These are phyloP conservation scores for Myriosclerotinia duriaeana DNA, from an alignment of 2,329 filamentous ascomycete species.

Conservation along the genomic window DNA sequence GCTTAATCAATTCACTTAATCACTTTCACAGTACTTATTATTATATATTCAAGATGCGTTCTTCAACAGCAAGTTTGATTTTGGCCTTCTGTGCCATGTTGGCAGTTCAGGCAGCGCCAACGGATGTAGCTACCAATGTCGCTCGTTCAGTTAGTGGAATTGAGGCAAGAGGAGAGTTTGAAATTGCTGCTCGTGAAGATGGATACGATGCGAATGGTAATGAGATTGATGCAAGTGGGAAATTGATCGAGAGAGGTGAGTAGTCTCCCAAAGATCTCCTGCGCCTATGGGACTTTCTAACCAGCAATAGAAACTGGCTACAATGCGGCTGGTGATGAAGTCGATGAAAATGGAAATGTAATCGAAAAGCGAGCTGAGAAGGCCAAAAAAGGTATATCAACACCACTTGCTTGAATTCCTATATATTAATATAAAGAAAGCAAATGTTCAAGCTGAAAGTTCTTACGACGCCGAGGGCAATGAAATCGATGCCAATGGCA, in stretches of 20 bases:
- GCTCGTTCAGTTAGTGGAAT: slow-evolving; percentile 20
- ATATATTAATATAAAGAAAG: too few relatives aligned
- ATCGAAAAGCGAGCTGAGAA: too few relatives aligned
- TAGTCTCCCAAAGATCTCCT: not conserved
- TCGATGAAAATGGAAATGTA: too few relatives aligned
- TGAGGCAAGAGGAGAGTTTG: slow-evolving; percentile 14
- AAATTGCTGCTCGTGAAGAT: not conserved
- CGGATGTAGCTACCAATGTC: slow-evolving; percentile 15
- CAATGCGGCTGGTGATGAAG: too few relatives aligned
- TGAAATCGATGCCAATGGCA: slow-evolving; percentile 4
- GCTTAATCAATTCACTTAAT: not conserved
- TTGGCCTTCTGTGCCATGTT: slow-evolving; percentile 34
- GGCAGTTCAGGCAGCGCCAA: slow-evolving; percentile 33
- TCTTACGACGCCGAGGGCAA: not conserved
- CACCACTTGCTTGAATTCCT: too few relatives aligned
- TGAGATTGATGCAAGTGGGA: slow-evolving; percentile 12
- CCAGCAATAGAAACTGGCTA: too few relatives aligned
- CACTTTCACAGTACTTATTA: slow-evolving; percentile 4
- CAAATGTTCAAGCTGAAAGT: not conserved
- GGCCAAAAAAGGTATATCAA: not conserved
- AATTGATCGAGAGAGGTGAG: slow-evolving; percentile 2
- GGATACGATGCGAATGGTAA: slow-evolving; percentile 5
- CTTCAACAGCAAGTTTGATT: slow-evolving; percentile 33
- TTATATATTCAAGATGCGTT: slow-evolving; percentile 31
- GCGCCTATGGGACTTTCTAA: too few relatives aligned